phyloP scores from a whole-genome alignment of 1,139 yeast species.

The Yamadazyma songkhlaensis region DNA sequence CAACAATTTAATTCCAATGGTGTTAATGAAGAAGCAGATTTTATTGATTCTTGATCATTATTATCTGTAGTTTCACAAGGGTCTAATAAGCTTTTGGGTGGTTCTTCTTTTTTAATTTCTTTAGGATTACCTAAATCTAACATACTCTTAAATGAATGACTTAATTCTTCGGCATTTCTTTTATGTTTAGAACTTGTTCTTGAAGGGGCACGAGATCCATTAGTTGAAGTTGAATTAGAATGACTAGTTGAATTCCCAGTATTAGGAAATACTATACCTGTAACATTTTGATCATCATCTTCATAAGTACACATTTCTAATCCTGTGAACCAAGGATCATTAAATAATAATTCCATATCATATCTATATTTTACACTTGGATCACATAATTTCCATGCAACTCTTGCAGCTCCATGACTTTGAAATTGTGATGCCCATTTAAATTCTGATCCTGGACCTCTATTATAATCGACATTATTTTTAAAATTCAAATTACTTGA shows the following conservation, averaged over 20 bases:
- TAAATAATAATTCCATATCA: slow-evolving; percentile 49
- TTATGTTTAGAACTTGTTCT: slow-evolving; percentile 32
- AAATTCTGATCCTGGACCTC: slow-evolving; percentile 69
- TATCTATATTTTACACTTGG: slow-evolving; percentile 56
- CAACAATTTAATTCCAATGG: slow-evolving; percentile 7
- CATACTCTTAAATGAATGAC: slow-evolving; percentile 39
- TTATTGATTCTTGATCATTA: slow-evolving; percentile 20
- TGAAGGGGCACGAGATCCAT: slow-evolving; percentile 32
- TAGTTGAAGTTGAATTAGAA: slow-evolving; percentile 18
- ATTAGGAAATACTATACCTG: slow-evolving; percentile 32
- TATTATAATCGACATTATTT: slow-evolving; percentile 39
- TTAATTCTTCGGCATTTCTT: slow-evolving; percentile 13
- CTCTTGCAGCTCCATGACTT: slow-evolving; percentile 57
- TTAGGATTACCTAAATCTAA: slow-evolving; percentile 26
- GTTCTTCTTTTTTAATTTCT: not conserved
- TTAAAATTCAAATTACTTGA: slow-evolving; percentile 54
- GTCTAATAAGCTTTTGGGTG: too few relatives aligned
- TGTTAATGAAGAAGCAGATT: slow-evolving; percentile 28
- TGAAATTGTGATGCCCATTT: slow-evolving; percentile 61
- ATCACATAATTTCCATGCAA: slow-evolving; percentile 75
- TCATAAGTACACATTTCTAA: slow-evolving; percentile 64
- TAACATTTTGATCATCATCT: slow-evolving; percentile 44
- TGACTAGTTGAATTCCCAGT: slow-evolving; percentile 10
- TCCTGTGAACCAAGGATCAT: slow-evolving; percentile 62
- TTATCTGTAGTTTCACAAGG: slow-evolving; percentile 1